Evolutionary conservation across 1,284 basidiomycete species (phyloP).

Genomic region (Albatrellus sp.): DNA sequence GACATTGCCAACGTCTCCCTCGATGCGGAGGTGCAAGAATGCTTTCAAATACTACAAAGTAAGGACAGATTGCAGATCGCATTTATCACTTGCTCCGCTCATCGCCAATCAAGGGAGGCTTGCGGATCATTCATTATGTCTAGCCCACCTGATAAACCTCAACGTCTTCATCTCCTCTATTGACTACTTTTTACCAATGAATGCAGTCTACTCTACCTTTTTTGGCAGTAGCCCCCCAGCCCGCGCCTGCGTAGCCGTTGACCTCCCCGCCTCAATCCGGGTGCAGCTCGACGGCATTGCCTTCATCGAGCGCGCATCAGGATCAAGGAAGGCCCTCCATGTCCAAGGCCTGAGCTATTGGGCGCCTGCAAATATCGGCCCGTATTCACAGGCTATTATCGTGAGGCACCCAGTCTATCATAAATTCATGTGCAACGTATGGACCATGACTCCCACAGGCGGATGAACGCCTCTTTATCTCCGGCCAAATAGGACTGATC

Average conservation of each 20-base stretch:
- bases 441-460: constrained; percentile 30
- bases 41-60: constrained; percentile 53
- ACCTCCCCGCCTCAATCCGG: constrained; percentile 44
- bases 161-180: constrained; percentile 81
- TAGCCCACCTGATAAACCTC: constrained; percentile 65
- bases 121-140: constrained; percentile 27
- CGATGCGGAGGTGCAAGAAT: constrained; percentile 50
- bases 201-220: constrained; percentile 66
- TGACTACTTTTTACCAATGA: constrained; percentile 62
- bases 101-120: constrained; percentile 34
- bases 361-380: constrained; percentile 98
- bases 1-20: constrained; percentile 22
- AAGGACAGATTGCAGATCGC: constrained; percentile 1
- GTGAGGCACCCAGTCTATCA: constrained; percentile 28
- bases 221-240: constrained; percentile 91
- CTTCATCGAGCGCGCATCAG: constrained; percentile 26
- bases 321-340: constrained; percentile 67
- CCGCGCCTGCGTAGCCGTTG: constrained; percentile 81
- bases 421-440: background rate
- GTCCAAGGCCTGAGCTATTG: constrained; percentile 95
- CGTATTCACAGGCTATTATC: constrained; percentile 88
- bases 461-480: constrained; percentile 69
- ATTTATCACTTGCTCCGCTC: constrained; percentile 3
- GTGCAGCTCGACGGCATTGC: constrained; percentile 74
- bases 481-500: constrained; percentile 89